These are phyloP conservation scores for Cetradonia linearis DNA, from an alignment of 495 filamentous ascomycete genomes.

Conservation along the genomic window DNA sequence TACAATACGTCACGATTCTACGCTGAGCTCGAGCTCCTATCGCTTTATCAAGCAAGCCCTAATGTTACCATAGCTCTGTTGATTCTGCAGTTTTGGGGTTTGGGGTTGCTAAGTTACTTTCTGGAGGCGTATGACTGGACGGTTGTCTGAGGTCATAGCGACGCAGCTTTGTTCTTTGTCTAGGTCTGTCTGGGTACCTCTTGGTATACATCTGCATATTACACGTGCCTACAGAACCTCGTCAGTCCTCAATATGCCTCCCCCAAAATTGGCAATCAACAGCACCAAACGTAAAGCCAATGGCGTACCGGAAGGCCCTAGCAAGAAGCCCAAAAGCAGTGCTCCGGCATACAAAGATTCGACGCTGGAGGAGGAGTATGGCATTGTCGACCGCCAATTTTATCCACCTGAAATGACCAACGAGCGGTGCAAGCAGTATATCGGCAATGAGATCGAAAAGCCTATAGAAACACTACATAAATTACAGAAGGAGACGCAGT, in stretches of 20 bases:
- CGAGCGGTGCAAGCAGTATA: constrained; percentile 61
- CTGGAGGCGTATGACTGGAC: neutral
- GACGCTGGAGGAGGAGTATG: constrained; percentile 48
- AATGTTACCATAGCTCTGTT: neutral
- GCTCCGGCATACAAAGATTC: constrained; percentile 18
- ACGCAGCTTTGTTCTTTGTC: neutral
- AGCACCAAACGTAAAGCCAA: constrained; percentile 22
- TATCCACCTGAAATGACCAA: constrained; percentile 83
- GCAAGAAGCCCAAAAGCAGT: constrained; percentile 21
- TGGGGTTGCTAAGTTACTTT: neutral
- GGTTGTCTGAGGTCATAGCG: neutral
- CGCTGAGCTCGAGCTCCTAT: neutral
- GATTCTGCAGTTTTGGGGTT: too few species aligned
- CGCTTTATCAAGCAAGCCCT: neutral
- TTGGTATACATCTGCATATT: neutral
- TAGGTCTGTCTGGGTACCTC: neutral
- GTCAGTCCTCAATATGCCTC: constrained; percentile 9
- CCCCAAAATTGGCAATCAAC: neutral
- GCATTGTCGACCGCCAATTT: constrained; percentile 65
- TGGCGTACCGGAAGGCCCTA: neutral
- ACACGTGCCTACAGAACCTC: neutral
- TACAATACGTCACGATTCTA: neutral
- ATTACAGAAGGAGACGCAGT: constrained; percentile 30
- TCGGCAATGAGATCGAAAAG: constrained; percentile 49
- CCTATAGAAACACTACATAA: constrained; percentile 55